A percentile compares a stretch with the other conserved stretches of the same genome.
Evolutionary conservation across 2,329 filamentous ascomycete species (phyloP).

Genomic region (Aspergillus melleus): DNA sequence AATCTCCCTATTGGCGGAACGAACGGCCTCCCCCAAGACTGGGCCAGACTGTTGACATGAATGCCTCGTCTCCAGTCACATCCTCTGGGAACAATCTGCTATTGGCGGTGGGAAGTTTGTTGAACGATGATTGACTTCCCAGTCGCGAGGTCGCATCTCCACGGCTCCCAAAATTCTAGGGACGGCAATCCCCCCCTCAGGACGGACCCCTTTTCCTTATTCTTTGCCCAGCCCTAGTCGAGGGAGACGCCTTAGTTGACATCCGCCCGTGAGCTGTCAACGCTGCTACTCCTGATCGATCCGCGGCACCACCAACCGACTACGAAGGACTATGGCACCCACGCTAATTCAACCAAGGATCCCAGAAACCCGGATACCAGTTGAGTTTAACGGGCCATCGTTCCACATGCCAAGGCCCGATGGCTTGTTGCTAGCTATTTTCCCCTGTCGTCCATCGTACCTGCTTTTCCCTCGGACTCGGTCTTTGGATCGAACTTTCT

Average conservation of each 20-base stretch:
- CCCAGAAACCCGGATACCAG: slow-evolving; percentile 18
- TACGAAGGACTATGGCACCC: background rate
- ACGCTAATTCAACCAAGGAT: slow-evolving; percentile 3
- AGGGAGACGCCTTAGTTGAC: background rate
- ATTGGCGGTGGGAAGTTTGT: background rate
- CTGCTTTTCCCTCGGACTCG: too few species aligned
- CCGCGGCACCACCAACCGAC: background rate
- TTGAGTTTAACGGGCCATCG: slow-evolving; percentile 11
- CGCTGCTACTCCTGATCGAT: background rate
- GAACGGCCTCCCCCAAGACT: background rate
- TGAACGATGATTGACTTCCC: background rate
- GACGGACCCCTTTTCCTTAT: background rate
- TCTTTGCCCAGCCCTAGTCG: background rate
- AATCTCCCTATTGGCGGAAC: slow-evolving; percentile 17
- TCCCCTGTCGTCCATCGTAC: background rate
- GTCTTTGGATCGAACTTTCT: too few species aligned
- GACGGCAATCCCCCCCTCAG: background rate
- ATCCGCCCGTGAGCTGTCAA: background rate
- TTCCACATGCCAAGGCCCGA: slow-evolving; percentile 11
- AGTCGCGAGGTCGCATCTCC: background rate
- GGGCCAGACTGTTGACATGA: background rate
- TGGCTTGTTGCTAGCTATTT: background rate
- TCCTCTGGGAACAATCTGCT: background rate
- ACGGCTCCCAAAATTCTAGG: background rate
- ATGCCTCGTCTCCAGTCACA: background rate